A percentile compares a stretch with the other conserved stretches of the same genome.
These are phyloP conservation scores for Podospora anserina DNA, from an alignment of 495 filamentous ascomycete genomes.

Conservation along the genomic window DNA sequence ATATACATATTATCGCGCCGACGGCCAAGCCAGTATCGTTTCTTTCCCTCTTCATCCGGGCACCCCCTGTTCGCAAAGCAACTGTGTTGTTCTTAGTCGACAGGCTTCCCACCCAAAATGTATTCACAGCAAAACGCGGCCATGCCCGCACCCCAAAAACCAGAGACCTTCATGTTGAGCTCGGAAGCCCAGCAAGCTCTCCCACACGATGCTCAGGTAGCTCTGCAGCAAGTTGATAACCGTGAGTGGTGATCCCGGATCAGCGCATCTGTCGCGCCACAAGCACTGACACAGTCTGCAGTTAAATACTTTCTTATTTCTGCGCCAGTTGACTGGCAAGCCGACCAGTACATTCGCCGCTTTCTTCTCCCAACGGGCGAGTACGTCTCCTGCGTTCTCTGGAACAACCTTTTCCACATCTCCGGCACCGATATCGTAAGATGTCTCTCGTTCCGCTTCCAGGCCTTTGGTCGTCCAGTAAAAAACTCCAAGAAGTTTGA, in stretches of 20 bases:
- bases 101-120: slow-evolving; percentile 32
- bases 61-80: slow-evolving; percentile 16
- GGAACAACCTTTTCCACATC: slow-evolving; percentile 98
- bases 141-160: slow-evolving; percentile 67
- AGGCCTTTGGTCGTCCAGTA: slow-evolving; percentile 94
- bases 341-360: slow-evolving; percentile 91
- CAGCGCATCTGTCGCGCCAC: slow-evolving; percentile 5
- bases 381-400: slow-evolving; percentile 97
- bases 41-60: slow-evolving; percentile 10
- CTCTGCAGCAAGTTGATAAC: slow-evolving; percentile 97
- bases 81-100: slow-evolving; percentile 17
- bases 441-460: slow-evolving; percentile 97
- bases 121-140: slow-evolving; percentile 49
- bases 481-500: slow-evolving; percentile 99
- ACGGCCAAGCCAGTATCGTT: background rate
- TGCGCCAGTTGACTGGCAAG: slow-evolving; percentile 95
- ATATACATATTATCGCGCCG: background rate
- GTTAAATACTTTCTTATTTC: slow-evolving; percentile 99
- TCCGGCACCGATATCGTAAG: slow-evolving; percentile 98
- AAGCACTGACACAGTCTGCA: slow-evolving; percentile 36
- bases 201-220: slow-evolving; percentile 94
- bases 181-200: slow-evolving; percentile 93
- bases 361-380: slow-evolving; percentile 96
- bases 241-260: slow-evolving; percentile 58
- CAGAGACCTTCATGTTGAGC: slow-evolving; percentile 97